Evolutionary conservation across 2,329 filamentous ascomycete genomes (phyloP).

Genomic region (Paecilomyces sp.): DNA sequence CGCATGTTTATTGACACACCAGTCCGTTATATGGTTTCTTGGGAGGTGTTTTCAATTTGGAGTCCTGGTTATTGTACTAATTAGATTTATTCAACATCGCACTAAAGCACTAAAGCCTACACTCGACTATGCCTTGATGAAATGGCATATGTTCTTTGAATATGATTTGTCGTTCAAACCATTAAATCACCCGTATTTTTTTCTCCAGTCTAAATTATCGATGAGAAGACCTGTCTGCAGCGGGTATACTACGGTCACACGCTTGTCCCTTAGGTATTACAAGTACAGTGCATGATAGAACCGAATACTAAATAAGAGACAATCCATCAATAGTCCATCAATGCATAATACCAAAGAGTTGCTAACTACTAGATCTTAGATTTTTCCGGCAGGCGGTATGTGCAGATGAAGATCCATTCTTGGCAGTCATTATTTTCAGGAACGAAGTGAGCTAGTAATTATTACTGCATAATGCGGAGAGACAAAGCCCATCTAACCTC

Average conservation of each 20-base stretch:
- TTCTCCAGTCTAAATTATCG: not conserved
- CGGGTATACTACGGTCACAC: not conserved
- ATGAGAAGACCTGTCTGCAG: not conserved
- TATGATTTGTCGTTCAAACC: not conserved
- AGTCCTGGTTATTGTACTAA: not conserved
- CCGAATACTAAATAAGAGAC: not conserved
- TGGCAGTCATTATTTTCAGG: not conserved
- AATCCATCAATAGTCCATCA: not conserved
- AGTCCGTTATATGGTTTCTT: not conserved
- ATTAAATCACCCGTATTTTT: too few relatives aligned
- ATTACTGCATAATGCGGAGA: not conserved
- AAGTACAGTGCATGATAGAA: not conserved
- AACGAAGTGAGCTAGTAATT: not conserved
- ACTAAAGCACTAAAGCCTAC: not conserved
- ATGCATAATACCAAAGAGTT: not conserved
- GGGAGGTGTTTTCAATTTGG: constrained; percentile 9
- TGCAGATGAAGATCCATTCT: not conserved
- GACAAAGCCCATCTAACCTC: not conserved
- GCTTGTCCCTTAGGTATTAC: not conserved
- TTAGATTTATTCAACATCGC: constrained; percentile 8
- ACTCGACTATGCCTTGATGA: not conserved
- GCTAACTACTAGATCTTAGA: not conserved
- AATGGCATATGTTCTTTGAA: not conserved
- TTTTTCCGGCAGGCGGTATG: not conserved
- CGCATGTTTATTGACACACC: not conserved